phyloP scores from a whole-genome alignment of 2,329 filamentous ascomycete species.

The Cryphonectria carpinicola region DNA sequence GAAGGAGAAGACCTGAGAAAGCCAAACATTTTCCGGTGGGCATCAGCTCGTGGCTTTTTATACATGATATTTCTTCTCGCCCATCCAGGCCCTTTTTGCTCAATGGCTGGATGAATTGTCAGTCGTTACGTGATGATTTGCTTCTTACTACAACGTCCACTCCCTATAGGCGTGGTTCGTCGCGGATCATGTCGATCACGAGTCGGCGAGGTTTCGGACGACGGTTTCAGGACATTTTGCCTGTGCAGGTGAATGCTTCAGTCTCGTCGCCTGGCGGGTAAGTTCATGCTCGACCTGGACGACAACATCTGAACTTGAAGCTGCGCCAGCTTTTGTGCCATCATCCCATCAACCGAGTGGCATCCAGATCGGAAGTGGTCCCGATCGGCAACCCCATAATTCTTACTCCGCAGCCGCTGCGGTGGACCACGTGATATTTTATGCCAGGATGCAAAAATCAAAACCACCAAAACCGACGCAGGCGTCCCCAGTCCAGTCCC shows the following conservation, averaged over 20 bases:
- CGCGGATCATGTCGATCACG: slow-evolving; percentile 22
- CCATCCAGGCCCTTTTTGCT: too few relatives aligned
- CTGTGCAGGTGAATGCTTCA: not conserved
- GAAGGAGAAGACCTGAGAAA: not conserved
- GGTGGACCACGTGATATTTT: not conserved
- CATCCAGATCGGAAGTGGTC: not conserved
- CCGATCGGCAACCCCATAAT: not conserved
- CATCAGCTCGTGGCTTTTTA: slow-evolving; percentile 16
- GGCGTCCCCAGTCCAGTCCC: not conserved
- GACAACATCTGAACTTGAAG: not conserved
- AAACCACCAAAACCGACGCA: not conserved
- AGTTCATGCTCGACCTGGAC: not conserved
- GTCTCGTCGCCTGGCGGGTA: not conserved
- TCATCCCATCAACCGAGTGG: not conserved
- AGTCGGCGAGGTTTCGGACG: slow-evolving; percentile 8
- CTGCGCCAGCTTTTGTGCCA: not conserved
- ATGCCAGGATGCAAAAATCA: not conserved
- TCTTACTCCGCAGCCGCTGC: not conserved
- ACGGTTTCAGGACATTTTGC: slow-evolving; percentile 9
- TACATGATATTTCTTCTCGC: not conserved
- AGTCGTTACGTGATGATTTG: not conserved
- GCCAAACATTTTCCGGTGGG: not conserved
- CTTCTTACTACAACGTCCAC: not conserved
- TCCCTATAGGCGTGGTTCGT: not conserved
- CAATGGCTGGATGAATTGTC: not conserved